Base-by-base conservation (phyloP, 768 basidiomycete genomes). In the Mycena indigotica region DNA sequence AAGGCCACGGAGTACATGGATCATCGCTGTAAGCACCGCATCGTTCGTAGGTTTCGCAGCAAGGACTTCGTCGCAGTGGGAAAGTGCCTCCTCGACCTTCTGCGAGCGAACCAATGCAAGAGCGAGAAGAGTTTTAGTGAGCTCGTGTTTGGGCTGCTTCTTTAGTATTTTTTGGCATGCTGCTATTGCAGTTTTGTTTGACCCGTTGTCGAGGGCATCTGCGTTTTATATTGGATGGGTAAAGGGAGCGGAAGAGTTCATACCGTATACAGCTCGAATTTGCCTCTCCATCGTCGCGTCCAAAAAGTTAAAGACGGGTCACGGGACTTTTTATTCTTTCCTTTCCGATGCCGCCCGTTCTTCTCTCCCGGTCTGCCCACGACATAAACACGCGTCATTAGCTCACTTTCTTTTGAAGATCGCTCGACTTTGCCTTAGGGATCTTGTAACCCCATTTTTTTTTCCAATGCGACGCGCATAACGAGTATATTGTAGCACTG, bases 201-300 rank as follows among this genome's bases (percentile, higher is more conserved):
- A 90, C 46, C 88, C 87, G 44, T 84, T 89, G 75, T 94, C 92
- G 61, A 94, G 78, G 45, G 92, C 87, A 80, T 94, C 92, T 94
- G 69, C 3, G 50, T 57, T 3, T 19, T 50, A 32, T 28, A 30
- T 50, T 46, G 46, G 49, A 46, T 21, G 53, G 55, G 38, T 17
- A 48, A 48, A 32, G 46, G 57, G 40, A 29, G 41, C 29, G 38
- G 29, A 35, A 28, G 50, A 30, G 46, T 60, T 62, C 82, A 65
- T 52, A 91, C 91, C 91, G 69, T 93, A 93, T 70, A 93, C 87
- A 60, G 88, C 90, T 61, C 87, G 86, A 70, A 93, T 83, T 75
- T 93, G 91, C 66, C 91, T 87, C 64, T 93, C 91, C 80, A 85
- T 86, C 41, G 41, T 44, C n/a, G 8, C 41, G 41, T 44, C 41